Percentiles rank a stretch among this genome's conserved stretches.
These are phyloP conservation scores for Xylariomycetidae sp. DNA, from an alignment of 2,329 filamentous ascomycete genomes.

Conservation along the genomic window DNA sequence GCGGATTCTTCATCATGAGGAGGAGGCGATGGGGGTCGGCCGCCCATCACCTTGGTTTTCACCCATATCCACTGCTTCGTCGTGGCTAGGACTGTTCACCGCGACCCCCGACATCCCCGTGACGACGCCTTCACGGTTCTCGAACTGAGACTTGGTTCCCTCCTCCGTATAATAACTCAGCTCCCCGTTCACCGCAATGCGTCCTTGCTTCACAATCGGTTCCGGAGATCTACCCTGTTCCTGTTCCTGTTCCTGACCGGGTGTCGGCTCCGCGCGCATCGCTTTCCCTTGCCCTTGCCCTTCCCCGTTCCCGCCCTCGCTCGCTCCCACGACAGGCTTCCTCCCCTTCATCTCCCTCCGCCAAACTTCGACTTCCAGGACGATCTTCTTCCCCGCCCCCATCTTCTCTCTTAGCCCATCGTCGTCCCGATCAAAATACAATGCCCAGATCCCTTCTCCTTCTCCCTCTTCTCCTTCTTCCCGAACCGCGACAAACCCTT, in stretches of 20 bases:
- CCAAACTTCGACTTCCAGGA: conserved; percentile 50
- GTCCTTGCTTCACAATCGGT: not conserved
- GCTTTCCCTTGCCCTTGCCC: too few relatives aligned
- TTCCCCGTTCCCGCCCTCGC: too few relatives aligned
- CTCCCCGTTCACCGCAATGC: not conserved
- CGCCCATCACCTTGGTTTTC: too few relatives aligned
- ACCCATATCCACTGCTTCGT: too few relatives aligned
- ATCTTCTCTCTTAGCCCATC: conserved; percentile 40
- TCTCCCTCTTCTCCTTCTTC: conserved; percentile 21
- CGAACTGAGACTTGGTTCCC: not conserved
- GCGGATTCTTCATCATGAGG: too few relatives aligned
- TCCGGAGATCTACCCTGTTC: not conserved
- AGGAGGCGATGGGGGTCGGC: too few relatives aligned
- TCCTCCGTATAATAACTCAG: not conserved
- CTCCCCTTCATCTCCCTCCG: conserved; percentile 41
- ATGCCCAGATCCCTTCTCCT: conserved; percentile 30
- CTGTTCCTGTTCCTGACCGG: not conserved
- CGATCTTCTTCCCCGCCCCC: conserved; percentile 35
- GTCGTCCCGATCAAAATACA: conserved; percentile 44
- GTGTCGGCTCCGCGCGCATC: too few relatives aligned
- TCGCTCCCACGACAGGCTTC: not conserved
- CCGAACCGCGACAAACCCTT: conserved; percentile 44
- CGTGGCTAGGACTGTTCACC: too few relatives aligned
- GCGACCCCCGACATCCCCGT: too few relatives aligned
- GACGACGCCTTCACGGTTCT: too few relatives aligned